Base-by-base conservation (phyloP, 495 filamentous ascomycete species). In the Trichoderma erinaceum region DNA sequence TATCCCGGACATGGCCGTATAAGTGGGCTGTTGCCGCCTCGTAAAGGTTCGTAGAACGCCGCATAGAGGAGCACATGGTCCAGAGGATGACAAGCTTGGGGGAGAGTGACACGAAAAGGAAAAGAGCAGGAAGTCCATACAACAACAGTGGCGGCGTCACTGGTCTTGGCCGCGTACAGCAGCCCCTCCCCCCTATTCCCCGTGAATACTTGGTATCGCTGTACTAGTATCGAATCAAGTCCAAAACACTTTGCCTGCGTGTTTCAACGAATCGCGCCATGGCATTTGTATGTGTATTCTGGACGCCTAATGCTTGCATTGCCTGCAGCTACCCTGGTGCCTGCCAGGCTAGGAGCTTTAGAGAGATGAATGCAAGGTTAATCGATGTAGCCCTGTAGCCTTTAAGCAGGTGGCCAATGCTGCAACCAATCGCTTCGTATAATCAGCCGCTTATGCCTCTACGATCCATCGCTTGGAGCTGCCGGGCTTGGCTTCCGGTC, bases 401-500 rank as follows among this genome's bases (percentile, higher is more conserved):
- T 61, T 12, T 16, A 13, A n/a, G 56, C 29, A 29, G 56, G 56
- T 32, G 25, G 50, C 11, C 56, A 61, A 61, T 61, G 25, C 25
- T 29, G 25, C 16, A 16, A 15, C 11, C 23, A 61, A 29, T 32
- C 11, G 56, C 25, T 61, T 29, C 56, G 29, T 35, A 16, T 61
- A 25, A 27, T 7, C 1, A 52, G 43, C 18, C 12, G 43, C 21
- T 56, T 61, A 21, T 12, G 23, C 27, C 56, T 27, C 25, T 23
- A 25, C 2, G 56, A 61, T 61, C 23, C 56, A 32, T 35, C 25
- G n/a, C 25, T 61, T 61, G 56, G 13, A 16, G 56, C 56, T 27
- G 56, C 56, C 56, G 56, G 56, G 56, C 4, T 27, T 61, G 56
- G 3, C 25, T 29, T 61, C 56, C 56, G 56, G 25, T 32, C 56